A percentile compares a stretch with the other conserved stretches of the same genome.
Conservation (phyloP, 2,329 filamentous ascomycete species). For the Pseudopithomyces chartarum region DNA sequence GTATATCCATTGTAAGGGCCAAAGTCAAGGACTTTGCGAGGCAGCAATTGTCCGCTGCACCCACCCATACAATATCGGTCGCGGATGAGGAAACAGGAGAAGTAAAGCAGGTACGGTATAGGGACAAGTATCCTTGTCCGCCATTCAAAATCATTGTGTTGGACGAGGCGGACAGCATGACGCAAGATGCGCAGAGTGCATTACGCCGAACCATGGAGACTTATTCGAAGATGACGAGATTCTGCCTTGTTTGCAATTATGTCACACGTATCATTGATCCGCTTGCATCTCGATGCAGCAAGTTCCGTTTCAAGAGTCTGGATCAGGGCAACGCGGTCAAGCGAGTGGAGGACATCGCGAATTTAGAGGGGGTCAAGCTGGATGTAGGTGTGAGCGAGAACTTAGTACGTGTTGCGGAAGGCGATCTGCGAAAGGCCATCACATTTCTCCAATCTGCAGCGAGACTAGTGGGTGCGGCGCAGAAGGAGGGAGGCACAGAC, state of each 20-base stretch:
- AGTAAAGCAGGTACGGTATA: constrained; percentile 49
- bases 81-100: constrained; percentile 41
- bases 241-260: constrained; percentile 98
- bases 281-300: constrained; percentile 88
- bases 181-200: constrained; percentile 93
- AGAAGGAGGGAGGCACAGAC: constrained; percentile 31
- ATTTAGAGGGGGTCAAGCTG: constrained; percentile 74
- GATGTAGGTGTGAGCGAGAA: constrained; percentile 82
- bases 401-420: constrained; percentile 85
- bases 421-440: constrained; percentile 93
- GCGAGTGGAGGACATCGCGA: constrained; percentile 81
- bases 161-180: constrained; percentile 98
- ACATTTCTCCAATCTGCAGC: constrained; percentile 97
- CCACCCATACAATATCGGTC: constrained; percentile 65
- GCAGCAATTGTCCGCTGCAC: constrained; percentile 86
- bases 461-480: constrained; percentile 72
- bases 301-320: constrained; percentile 96
- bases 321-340: constrained; percentile 83
- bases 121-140: constrained; percentile 81
- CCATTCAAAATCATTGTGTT: constrained; percentile 99
- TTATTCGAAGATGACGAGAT: constrained; percentile 93
- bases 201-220: constrained; percentile 97
- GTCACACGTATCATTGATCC: constrained; percentile 98
- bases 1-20: constrained; percentile 93
- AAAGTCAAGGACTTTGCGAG: constrained; percentile 99